These are phyloP conservation scores for Thielaviopsis populi DNA, from an alignment of 2,329 filamentous ascomycete species.

Conservation along the genomic window DNA sequence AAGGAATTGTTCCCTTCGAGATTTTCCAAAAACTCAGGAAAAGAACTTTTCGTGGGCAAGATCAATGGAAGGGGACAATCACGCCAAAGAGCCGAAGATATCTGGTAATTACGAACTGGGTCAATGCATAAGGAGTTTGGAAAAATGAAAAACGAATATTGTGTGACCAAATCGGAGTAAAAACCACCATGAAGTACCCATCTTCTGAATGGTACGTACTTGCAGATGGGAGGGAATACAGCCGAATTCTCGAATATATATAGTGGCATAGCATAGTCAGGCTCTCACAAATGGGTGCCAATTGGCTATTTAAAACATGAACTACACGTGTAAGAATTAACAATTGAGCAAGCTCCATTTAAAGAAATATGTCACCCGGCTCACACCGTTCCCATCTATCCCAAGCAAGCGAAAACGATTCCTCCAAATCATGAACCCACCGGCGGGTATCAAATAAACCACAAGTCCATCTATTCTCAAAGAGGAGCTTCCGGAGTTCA, in stretches of 20 bases:
- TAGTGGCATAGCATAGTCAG: too few relatives aligned
- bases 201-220: too few relatives aligned
- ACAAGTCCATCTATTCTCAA: slow-evolving; percentile 70
- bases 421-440: slow-evolving; percentile 83
- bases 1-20: slow-evolving; percentile 17
- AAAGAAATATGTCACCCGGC: slow-evolving; percentile 85
- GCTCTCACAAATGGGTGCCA: too few relatives aligned
- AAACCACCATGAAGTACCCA: too few relatives aligned
- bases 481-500: slow-evolving; percentile 67
- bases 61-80: slow-evolving; percentile 41
- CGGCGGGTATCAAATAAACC: slow-evolving; percentile 79
- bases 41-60: slow-evolving; percentile 53
- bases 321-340: neutral
- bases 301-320: neutral
- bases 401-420: slow-evolving; percentile 82
- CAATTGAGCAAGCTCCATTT: neutral
- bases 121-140: slow-evolving; percentile 27
- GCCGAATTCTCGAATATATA: too few relatives aligned
- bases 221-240: too few relatives aligned
- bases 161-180: neutral
- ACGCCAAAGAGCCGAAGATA: slow-evolving; percentile 56
- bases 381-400: slow-evolving; percentile 69
- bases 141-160: neutral
- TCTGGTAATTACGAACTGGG: slow-evolving; percentile 32
- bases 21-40: slow-evolving; percentile 38